Base-by-base conservation (phyloP, 1,284 basidiomycete species). In the Sporisorium reilianum region DNA sequence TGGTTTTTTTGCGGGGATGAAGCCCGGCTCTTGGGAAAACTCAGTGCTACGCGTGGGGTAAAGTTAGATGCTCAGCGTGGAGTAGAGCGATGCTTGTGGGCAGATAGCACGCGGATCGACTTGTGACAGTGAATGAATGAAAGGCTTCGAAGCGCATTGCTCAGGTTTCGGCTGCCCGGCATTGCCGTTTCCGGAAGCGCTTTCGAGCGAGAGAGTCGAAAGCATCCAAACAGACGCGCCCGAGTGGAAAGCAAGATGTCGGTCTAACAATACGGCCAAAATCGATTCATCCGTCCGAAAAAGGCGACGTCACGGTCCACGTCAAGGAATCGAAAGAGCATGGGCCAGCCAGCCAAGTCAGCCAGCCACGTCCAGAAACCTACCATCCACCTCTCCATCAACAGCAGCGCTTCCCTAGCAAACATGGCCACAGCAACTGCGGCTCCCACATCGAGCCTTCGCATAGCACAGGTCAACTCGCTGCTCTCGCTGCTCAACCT, bases 401-500 rank as follows among this genome's bases (percentile, higher is more conserved):
- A 26, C 14, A n/a, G 32, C 44, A 32, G 41, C n/a, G n/a, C n/a
- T n/a, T 20, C 42, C 18, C 30, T 7, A 8, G 18, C 14, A 38
- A 62, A 14, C 14, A 72, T 66, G 69, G 69, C 64, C 14, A 58
- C 63, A 3, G 54, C 57, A 5, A 50, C 52, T 16, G 58, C 59
- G 38, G 63, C 69, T 52, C 46, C 63, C 12, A 49, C 63, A 1
- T 75, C 72, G 28, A 79, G 69, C 46, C 72, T 84, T 11, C 73
- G 81, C 9, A 59, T 61, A 20, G 75, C 78, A 16, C 82, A 84
- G 65, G 63, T 82, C 42, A 70, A 77, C 28, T 79, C 80, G 34
- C 70, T 84, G 7, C 66, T 80, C 34, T 79, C 81, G 22, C 71
- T 84, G 22, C 75, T 84, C 55, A 82, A 83, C 64, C 78, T 82